Percentiles rank a stretch among this genome's conserved stretches.
These are phyloP conservation scores for Zygosaccharomyces lentus DNA, from an alignment of 805 yeast species.

Conservation along the genomic window DNA sequence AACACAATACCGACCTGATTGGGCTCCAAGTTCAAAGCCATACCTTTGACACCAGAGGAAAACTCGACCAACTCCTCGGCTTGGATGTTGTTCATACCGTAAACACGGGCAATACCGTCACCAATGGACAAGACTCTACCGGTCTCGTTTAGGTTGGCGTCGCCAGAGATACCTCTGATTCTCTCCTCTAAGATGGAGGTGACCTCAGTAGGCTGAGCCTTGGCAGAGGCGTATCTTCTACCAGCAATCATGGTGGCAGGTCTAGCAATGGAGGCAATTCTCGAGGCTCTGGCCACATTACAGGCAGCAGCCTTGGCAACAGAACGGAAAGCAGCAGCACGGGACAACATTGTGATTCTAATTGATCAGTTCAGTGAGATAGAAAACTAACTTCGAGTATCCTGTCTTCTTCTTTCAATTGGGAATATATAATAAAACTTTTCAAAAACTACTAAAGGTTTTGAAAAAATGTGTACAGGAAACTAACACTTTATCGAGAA, in stretches of 20 bases:
- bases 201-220: constrained; percentile 99
- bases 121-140: constrained; percentile 99
- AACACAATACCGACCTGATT: constrained; percentile 99
- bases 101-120: constrained; percentile 99
- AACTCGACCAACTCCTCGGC: constrained; percentile 99
- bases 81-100: constrained; percentile 98
- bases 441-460: neutral
- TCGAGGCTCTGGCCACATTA: constrained; percentile 49
- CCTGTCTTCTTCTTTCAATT: constrained; percentile 8
- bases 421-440: constrained; percentile 6
- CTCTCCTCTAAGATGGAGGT: constrained; percentile 98
- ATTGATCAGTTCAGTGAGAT: neutral
- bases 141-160: constrained; percentile 96
- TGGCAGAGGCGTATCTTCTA: constrained; percentile 85
- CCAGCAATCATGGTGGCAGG: constrained; percentile 60
- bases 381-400: constrained; percentile 2
- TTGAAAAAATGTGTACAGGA: neutral
- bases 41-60: constrained; percentile 99
- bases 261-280: constrained; percentile 57
- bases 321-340: constrained; percentile 79
- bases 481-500: neutral
- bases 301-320: constrained; percentile 60
- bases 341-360: constrained; percentile 62
- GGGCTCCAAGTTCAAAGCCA: constrained; percentile 99
- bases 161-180: constrained; percentile 98